Percentiles rank a stretch among this genome's conserved stretches.
Evolutionary conservation across 805 yeast genomes (phyloP).

Genomic region (Candida orba): DNA sequence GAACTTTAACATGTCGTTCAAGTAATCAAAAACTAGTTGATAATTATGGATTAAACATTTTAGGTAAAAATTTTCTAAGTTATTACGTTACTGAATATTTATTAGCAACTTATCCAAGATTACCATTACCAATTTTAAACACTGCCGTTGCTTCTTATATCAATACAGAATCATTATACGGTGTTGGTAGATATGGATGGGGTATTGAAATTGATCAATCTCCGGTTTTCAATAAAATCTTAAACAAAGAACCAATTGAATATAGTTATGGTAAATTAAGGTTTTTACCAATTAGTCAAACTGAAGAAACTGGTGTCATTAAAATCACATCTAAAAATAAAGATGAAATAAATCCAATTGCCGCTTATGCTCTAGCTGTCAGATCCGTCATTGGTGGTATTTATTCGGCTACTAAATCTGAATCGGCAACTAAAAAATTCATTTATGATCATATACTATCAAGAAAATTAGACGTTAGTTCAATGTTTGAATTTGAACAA

Average conservation of each 20-base stretch:
- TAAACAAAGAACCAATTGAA: slow-evolving; percentile 61
- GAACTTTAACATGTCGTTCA: slow-evolving; percentile 62
- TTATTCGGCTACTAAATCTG: slow-evolving; percentile 62
- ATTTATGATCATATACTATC: slow-evolving; percentile 70
- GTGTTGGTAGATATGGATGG: slow-evolving; percentile 65
- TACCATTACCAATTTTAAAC: slow-evolving; percentile 73
- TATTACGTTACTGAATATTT: slow-evolving; percentile 72
- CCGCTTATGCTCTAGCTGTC: slow-evolving; percentile 58
- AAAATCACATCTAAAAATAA: slow-evolving; percentile 29
- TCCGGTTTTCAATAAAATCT: slow-evolving; percentile 54
- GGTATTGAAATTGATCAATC: slow-evolving; percentile 77
- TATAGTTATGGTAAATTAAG: slow-evolving; percentile 66
- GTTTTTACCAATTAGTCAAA: slow-evolving; percentile 30
- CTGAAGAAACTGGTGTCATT: slow-evolving; percentile 44
- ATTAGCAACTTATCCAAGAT: slow-evolving; percentile 75
- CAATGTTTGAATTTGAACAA: slow-evolving; percentile 72
- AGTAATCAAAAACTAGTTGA: slow-evolving; percentile 43
- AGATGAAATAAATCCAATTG: slow-evolving; percentile 21
- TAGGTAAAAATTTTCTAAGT: slow-evolving; percentile 73
- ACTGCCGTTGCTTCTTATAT: slow-evolving; percentile 72
- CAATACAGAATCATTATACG: slow-evolving; percentile 57
- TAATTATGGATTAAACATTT: slow-evolving; percentile 71
- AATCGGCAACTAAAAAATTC: slow-evolving; percentile 51
- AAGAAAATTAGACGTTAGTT: slow-evolving; percentile 68
- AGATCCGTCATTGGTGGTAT: slow-evolving; percentile 80